These are phyloP conservation scores for Crithidia thermophila DNA, from an alignment of 208 protist species.

Conservation along the genomic window DNA sequence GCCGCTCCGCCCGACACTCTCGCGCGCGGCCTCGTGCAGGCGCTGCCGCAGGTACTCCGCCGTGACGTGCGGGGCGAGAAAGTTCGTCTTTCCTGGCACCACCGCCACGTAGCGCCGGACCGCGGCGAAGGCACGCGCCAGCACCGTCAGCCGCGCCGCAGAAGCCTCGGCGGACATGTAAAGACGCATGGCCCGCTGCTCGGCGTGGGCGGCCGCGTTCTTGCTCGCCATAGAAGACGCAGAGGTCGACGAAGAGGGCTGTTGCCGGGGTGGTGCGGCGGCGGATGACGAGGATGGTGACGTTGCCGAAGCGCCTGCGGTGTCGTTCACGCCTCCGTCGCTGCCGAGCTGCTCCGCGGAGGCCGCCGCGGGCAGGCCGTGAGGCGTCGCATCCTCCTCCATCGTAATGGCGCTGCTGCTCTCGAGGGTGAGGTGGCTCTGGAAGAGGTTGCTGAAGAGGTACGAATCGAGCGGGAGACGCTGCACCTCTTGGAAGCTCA, in stretches of 20 bases:
- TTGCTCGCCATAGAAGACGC: no score
- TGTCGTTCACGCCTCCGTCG: neutral
- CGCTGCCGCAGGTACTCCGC: constrained; percentile 73
- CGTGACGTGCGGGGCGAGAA: constrained; percentile 65
- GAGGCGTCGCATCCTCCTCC: constrained; percentile 6
- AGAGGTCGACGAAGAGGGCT: neutral
- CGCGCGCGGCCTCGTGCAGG: constrained; percentile 33
- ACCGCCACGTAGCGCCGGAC: constrained; percentile 61
- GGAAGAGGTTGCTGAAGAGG: constrained; percentile 74
- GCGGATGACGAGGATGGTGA: neutral
- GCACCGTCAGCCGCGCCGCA: constrained; percentile 59
- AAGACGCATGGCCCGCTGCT: constrained; percentile 31
- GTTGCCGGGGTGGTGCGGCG: neutral
- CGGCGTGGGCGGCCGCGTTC: neutral
- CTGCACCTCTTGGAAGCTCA: constrained; percentile 46
- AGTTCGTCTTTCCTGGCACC: constrained; percentile 32
- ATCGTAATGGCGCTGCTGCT: constrained; percentile 12
- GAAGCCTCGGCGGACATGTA: constrained; percentile 62
- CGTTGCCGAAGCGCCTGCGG: neutral
- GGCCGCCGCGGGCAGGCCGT: neutral
- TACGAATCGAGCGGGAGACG: constrained; percentile 72
- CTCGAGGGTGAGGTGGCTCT: constrained; percentile 18
- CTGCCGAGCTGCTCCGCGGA: neutral
- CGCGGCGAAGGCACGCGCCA: constrained; percentile 71
- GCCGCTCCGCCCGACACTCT: neutral